Percentiles rank a stretch among this genome's conserved stretches.
Evolutionary conservation across 2,329 filamentous ascomycete genomes (phyloP).

Genomic region (Emergomyces orientalis): DNA sequence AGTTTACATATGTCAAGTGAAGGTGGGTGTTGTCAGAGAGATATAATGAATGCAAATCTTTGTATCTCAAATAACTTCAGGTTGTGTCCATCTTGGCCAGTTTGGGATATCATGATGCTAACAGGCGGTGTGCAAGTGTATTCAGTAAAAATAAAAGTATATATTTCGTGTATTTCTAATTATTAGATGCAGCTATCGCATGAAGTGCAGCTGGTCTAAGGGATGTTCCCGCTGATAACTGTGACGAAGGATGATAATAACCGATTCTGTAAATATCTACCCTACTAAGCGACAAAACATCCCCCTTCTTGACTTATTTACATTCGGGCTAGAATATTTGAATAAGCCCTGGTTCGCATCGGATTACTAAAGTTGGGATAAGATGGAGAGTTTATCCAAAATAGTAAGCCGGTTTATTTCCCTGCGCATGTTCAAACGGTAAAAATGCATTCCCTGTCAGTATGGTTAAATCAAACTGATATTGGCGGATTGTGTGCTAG

Average conservation of each 20-base stretch:
- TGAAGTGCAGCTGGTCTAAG: not conserved
- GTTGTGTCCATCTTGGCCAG: not conserved
- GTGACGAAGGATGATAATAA: not conserved
- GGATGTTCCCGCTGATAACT: not conserved
- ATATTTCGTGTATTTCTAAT: not conserved
- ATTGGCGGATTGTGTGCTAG: not conserved
- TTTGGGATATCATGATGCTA: not conserved
- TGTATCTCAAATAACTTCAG: not conserved
- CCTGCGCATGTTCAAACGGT: not conserved
- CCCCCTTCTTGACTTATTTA: not conserved
- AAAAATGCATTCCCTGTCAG: not conserved
- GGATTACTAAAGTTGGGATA: not conserved
- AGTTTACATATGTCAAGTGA: not conserved
- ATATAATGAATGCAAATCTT: not conserved
- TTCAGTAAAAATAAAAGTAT: not conserved
- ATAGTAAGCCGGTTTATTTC: not conserved
- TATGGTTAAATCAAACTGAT: not conserved
- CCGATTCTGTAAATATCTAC: not conserved
- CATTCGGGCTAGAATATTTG: not conserved
- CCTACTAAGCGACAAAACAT: not conserved
- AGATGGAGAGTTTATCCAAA: not conserved
- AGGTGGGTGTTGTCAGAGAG: not conserved
- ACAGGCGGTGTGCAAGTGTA: not conserved
- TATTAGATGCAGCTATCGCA: not conserved
- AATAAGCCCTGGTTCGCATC: not conserved